These are phyloP conservation scores for Patellaria atrata DNA, from an alignment of 495 filamentous ascomycete genomes.

Conservation along the genomic window DNA sequence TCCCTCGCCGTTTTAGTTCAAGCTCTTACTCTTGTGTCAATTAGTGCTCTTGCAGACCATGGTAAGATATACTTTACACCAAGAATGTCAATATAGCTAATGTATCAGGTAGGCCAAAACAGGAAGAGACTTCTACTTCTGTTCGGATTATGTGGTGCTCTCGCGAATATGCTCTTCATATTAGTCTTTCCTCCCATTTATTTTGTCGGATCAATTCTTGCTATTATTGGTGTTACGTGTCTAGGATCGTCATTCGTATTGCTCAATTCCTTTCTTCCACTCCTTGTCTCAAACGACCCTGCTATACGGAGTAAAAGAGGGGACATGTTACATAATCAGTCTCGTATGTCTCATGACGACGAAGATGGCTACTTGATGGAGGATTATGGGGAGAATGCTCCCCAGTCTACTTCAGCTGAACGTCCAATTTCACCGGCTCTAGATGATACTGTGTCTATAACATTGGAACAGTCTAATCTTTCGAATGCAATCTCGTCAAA, in stretches of 20 bases:
- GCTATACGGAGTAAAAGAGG: slow-evolving; percentile 1
- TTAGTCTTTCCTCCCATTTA: slow-evolving; percentile 54
- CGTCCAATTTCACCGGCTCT: background rate
- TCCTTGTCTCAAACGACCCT: slow-evolving; percentile 33
- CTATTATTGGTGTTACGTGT: slow-evolving; percentile 46
- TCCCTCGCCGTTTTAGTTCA: slow-evolving; percentile 39
- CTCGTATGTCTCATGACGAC: too few relatives aligned
- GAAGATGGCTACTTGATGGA: too few relatives aligned
- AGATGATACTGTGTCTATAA: background rate
- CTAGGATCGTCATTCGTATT: slow-evolving; percentile 39
- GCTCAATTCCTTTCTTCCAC: slow-evolving; percentile 37
- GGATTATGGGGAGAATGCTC: background rate
- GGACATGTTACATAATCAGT: too few relatives aligned
- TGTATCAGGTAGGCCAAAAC: slow-evolving; percentile 34
- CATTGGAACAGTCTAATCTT: slow-evolving; percentile 32
- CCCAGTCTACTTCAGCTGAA: slow-evolving; percentile 22
- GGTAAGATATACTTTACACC: slow-evolving; percentile 26
- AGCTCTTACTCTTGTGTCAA: slow-evolving; percentile 37
- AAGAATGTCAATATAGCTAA: slow-evolving; percentile 1
- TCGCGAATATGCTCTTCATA: slow-evolving; percentile 71
- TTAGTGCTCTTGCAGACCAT: slow-evolving; percentile 39
- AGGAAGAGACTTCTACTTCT: slow-evolving; percentile 66
- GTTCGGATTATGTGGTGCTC: slow-evolving; percentile 65
- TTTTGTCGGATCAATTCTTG: slow-evolving; percentile 58
- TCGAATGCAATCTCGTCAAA: slow-evolving; percentile 78